Base-by-base conservation (phyloP, 306 rosid species). In the Abrus pulchellus region DNA sequence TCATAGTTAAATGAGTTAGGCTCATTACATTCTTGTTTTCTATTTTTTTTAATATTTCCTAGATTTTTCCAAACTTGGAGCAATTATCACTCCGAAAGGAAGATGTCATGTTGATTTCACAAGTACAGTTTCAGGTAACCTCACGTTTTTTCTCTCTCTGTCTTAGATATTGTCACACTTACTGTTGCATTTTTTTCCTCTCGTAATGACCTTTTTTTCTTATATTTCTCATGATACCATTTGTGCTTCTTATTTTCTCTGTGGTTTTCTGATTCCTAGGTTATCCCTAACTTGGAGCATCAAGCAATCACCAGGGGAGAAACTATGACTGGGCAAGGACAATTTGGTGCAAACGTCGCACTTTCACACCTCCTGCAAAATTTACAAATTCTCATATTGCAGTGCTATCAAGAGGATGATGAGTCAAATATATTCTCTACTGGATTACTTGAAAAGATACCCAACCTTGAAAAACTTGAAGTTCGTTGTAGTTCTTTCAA, bases 1-100 rank as follows among this genome's bases (percentile, higher is more conserved):
- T 60, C 3, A 60, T 9, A 32, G 14, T 60, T 4, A 60, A 60
- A 20, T 27, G 43, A 38, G 50, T 38, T 12, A 34, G 45, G n/a
- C 40, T 7, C 20, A 34, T 40, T 40, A 65, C 30, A 41, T 7
- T 14, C 6, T 64, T 64, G n/a, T 64, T 5, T 40, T 2, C 3
- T 27, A 14, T 65, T 14, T 64, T 64, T 6, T 64, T 64, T 36
- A 56, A 56, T 34, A 38, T 28, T 48, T 29, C 3, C 28, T 27
- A 68, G 57, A 20, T 68, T 48, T 68, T 68, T 11, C 74, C 74
- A 12, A 47, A 68, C 40, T 30, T 68, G 59, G 29, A 11, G 43
- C 11, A 10, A 47, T 29, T 68, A 48, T 29, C 74, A 12, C 12
- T 68, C 43, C 29, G 6, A 68, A 48, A 68, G 74, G 74, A 68